Evolutionary conservation across 1,284 basidiomycete species (phyloP), one percentile per base, ranked within the genome.

Genomic region (Pseudozyma flocculosa): DNA sequence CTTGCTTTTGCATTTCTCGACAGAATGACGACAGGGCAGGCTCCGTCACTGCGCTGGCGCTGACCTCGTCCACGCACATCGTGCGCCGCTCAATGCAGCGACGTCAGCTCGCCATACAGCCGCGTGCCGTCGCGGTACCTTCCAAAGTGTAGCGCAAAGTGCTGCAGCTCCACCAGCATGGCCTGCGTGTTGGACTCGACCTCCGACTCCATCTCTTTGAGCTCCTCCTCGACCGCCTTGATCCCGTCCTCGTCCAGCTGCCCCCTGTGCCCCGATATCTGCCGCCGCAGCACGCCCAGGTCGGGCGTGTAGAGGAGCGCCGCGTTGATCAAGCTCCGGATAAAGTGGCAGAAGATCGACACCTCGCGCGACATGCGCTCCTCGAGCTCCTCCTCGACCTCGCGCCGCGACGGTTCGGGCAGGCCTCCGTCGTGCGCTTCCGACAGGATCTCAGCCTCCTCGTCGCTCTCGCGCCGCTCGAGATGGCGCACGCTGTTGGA

Each of bases 141-240:
- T 19, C 45, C 45, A 40, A 47, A 47, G 11, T 21, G 36, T 5
- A 47, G 45, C 13, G 45, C 45, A 47, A 47, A 47, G 45, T 47
- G 45, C 21, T 40, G 21, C 32, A 47, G 45, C 26, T 47, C 45
- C 9, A 47, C 36, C 36, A 40, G n/a, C 30, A 36, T 47, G 21
- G 45, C 45, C 18, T 47, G 21, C 17, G 45, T 40, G 10, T n/a
- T 32, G 10, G 36, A 24, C 37, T 40, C 21, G 11, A 47, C 37
- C 17, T 47, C 37, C 4, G 9, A 4, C 38, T 47, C 45, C 37
- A 47, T 40, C 17, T 4, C n/a, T 11, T 47, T 17, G 8, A 47
- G 14, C 37, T 40, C 21, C 21, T 23, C 14, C 22, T 15, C 11
- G 24, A 47, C 34, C 10, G 30, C 3, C 18, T 17, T 29, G 8